Conservation (phyloP, 257 asterid genomes). For the Hygrophila difformis region DNA sequence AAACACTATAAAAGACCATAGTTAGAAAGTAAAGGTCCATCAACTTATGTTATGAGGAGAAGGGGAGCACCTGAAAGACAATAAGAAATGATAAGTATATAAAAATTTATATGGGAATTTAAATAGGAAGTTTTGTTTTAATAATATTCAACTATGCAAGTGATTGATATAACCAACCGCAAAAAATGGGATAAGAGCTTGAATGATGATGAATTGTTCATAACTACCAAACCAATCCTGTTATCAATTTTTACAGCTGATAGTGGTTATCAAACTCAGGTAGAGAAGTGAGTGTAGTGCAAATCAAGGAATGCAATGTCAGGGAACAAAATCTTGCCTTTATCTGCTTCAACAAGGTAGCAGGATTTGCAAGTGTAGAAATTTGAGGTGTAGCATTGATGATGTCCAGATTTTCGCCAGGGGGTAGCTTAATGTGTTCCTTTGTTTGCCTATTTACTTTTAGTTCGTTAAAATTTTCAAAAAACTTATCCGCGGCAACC, state of each 20-base stretch:
- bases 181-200: background rate
- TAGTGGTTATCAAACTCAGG: slow-evolving; percentile 2
- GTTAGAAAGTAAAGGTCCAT: too few relatives aligned
- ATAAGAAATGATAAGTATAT: too few relatives aligned
- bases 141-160: too few relatives aligned
- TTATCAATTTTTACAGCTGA: too few relatives aligned
- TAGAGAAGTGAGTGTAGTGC: slow-evolving; percentile 6
- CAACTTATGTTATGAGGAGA: too few relatives aligned
- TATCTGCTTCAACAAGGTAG: slow-evolving; percentile 40
- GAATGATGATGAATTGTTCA: background rate
- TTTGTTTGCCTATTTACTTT: slow-evolving; percentile 35
- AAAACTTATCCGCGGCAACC: slow-evolving; percentile 37
- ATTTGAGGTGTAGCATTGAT: slow-evolving; percentile 34
- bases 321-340: slow-evolving; percentile 39
- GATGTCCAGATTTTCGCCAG: slow-evolving; percentile 45
- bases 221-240: too few relatives aligned
- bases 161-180: too few relatives aligned
- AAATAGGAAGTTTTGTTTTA: too few relatives aligned
- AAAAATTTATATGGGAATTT: too few relatives aligned
- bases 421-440: slow-evolving; percentile 34
- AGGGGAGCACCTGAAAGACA: too few relatives aligned
- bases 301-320: slow-evolving; percentile 12
- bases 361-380: slow-evolving; percentile 39
- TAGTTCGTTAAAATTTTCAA: slow-evolving; percentile 45
- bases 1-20: too few relatives aligned